Conservation (phyloP, 2,329 filamentous ascomycete species). For the Colletotrichum paranaense region DNA sequence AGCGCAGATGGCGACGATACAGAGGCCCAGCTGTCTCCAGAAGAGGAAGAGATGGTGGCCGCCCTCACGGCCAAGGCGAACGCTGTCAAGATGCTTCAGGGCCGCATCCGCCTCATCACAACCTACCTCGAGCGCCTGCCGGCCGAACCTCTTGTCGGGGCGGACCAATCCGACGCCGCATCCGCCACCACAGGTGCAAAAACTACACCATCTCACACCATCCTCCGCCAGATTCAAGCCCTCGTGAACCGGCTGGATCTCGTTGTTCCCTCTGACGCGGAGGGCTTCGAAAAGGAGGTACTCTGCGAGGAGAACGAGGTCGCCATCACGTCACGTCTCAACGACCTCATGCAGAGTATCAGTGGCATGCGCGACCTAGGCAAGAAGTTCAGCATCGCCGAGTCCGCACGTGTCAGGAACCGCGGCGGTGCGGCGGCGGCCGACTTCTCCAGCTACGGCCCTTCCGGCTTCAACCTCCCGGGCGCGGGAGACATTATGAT, state of each 20-base stretch:
- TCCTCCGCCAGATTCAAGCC: constrained; percentile 89
- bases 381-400: constrained; percentile 75
- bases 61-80: constrained; percentile 88
- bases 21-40: constrained; percentile 58
- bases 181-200: constrained; percentile 43
- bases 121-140: constrained; percentile 83
- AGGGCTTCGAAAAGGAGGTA: constrained; percentile 76
- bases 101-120: constrained; percentile 77
- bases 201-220: constrained; percentile 69
- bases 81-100: constrained; percentile 92
- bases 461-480: constrained; percentile 37
- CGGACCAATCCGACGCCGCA: constrained; percentile 44
- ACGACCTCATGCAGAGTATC: constrained; percentile 78
- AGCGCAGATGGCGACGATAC: constrained; percentile 42
- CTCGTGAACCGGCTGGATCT: constrained; percentile 86
- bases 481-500: constrained; percentile 42
- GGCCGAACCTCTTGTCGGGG: constrained; percentile 68
- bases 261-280: constrained; percentile 76
- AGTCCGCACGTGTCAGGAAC: constrained; percentile 48
- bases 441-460: constrained; percentile 20
- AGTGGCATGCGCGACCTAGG: constrained; percentile 79
- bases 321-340: constrained; percentile 79
- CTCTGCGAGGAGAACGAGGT: constrained; percentile 87
- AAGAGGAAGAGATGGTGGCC: constrained; percentile 71
- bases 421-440: constrained; percentile 4